Base-by-base conservation (phyloP, 805 yeast genomes). In the Candida easanensis region DNA sequence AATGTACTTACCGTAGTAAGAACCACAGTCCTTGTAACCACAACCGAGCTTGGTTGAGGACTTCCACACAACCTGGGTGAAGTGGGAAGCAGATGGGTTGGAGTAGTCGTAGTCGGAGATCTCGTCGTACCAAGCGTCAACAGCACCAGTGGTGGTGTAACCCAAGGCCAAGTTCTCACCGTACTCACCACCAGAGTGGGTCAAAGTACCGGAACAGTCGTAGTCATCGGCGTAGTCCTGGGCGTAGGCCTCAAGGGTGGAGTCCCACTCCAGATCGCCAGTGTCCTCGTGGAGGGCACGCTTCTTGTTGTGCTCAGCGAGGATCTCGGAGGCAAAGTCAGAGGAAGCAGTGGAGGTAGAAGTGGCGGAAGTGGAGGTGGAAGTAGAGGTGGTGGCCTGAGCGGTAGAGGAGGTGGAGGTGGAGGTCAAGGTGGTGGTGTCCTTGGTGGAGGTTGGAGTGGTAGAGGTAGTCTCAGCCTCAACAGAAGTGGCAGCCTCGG, bases 91-190 rank as follows among this genome's bases (percentile, higher is more conserved):
- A 11, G 65, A 68, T 25, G 81, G 79, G 51, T 66, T 68, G 21
- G 71, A 58, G 64, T 72, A 79, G 58, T 74, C 65, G 67, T 83
- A 85, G 23, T 64, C 46, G 35, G 60, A 49, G 53, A 80, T 76
- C 64, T 86, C 95, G 51, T 71, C 65, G 71, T 84, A 87, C 95
- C 95, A 86, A 22, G 88, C 91, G 39, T 76, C 76, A 35, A 84
- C 86, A 19, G 84, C 71, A 31, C 62, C 63, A 10, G 77, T 65
- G 46, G 66, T 58, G 54, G 73, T 51, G 64, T 76, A 83, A 41
- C 95, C 95, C 33, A 80, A 71, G 35, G 90, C 95, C 54, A 86
- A 70, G 72, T 86, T 86, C 65, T 86, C 95, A 57, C 95, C 95
- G 67, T 80, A 82, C 25, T 76, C 74, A 28, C 87, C 88, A 38